Base-by-base conservation (phyloP, 1,139 yeast species). In the Kurtzmaniella quercitrusa region DNA sequence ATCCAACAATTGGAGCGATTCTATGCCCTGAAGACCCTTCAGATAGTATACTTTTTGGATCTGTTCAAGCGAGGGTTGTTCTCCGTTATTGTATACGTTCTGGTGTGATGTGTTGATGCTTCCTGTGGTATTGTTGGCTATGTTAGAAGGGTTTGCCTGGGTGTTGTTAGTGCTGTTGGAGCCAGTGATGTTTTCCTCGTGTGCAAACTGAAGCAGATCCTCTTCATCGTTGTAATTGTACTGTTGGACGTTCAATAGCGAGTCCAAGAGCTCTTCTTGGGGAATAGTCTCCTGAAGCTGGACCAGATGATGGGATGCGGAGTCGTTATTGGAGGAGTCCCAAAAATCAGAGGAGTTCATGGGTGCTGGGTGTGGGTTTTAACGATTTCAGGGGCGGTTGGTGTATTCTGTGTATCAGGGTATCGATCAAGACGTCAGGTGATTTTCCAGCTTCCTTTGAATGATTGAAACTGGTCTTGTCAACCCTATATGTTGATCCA, bases 1-100 rank as follows among this genome's bases (percentile, higher is more conserved):
- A 58, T 93, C 97, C 3, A 76, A 66, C 14, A 81, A 57, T 10
- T 87, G 90, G 27, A 71, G 56, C 4, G 65, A 62, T 47, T 85
- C 91, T 48, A 84, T 60, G 44, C 77, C 80, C 45, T 74, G 74
- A 2, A 82, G 59, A 0, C 84, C 87, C 45, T 65, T 64, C 8
- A 63, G 47, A 46, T 73, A 70, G 50, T 71, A 76, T 2, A 72
- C 74, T 33, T 66, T 50, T 50, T 72, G 78, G 2, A 66, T 56
- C 46, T 68, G 71, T 50, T 69, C 74, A 36, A 65, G 49, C 8
- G 66, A 64, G 1, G 71, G 71, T 39, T 66, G 72, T 7, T 56
- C 62, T 3, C 31, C 31, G 14, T 27, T 27, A 11, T 11, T 27
- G 10, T 27, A 27, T 11, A 7, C 31, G 10, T 27, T 27, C 5